Evolutionary conservation across 352 stramenopile species (phyloP).

Genomic region (Pythium graminicola): DNA sequence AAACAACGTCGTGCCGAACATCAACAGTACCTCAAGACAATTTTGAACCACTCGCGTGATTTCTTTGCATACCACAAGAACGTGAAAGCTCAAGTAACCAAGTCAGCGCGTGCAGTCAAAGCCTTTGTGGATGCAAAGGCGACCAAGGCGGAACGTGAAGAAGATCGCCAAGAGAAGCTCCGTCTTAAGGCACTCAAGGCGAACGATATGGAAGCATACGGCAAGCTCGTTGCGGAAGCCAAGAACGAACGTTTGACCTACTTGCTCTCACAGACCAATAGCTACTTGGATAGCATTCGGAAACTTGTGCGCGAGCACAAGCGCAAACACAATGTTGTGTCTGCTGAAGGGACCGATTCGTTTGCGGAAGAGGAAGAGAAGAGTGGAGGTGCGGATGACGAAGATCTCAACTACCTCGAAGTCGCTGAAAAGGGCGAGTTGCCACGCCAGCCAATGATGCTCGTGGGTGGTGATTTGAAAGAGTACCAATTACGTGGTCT

Average conservation of each 20-base stretch:
- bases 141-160: conserved; percentile 75
- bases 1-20: conserved; percentile 74
- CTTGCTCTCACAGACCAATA: conserved; percentile 94
- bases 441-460: conserved; percentile 67
- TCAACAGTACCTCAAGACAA: conserved; percentile 72
- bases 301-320: conserved; percentile 88
- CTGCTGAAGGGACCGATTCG: conserved; percentile 6
- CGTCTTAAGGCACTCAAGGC: conserved; percentile 87
- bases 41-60: conserved; percentile 78
- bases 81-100: conserved; percentile 61
- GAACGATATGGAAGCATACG: conserved; percentile 98
- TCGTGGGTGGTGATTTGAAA: conserved; percentile 81
- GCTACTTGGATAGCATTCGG: conserved; percentile 95
- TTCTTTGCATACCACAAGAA: conserved; percentile 87
- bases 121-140: conserved; percentile 68
- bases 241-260: conserved; percentile 98
- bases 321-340: conserved; percentile 54
- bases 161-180: conserved; percentile 83
- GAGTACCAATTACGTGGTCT: conserved; percentile 97
- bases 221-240: conserved; percentile 94
- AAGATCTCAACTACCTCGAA: conserved; percentile 82
- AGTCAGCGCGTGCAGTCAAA: conserved; percentile 66
- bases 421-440: conserved; percentile 80
- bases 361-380: conserved; percentile 21
- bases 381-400: conserved; percentile 38